A percentile compares a stretch with the other conserved stretches of the same genome.
phyloP scores from a whole-genome alignment of 257 asterid species.

The Gynochthodes officinalis region DNA sequence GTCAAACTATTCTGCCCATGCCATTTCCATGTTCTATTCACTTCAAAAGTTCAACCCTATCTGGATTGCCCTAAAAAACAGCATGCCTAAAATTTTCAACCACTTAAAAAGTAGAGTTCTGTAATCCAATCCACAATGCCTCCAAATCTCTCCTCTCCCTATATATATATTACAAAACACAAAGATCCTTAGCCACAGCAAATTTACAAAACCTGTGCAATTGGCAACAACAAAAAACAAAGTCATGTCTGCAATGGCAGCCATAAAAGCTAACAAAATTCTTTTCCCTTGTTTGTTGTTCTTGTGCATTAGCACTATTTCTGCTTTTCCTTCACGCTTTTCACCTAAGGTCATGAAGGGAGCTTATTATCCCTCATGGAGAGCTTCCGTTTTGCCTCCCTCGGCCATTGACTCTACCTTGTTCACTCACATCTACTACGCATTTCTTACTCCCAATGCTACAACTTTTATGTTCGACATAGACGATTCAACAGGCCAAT shows the following conservation, averaged over 20 bases:
- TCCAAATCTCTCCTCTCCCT: not conserved
- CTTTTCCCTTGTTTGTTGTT: not conserved
- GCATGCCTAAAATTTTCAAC: not conserved
- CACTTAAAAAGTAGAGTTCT: not conserved
- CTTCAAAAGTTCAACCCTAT: not conserved
- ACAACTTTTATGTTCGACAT: constrained; percentile 46
- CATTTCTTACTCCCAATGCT: constrained; percentile 52
- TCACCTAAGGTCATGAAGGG: constrained; percentile 46
- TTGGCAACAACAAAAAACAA: not conserved
- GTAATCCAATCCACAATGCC: not conserved
- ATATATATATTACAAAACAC: not conserved
- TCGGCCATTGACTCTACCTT: constrained; percentile 53
- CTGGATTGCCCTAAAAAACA: not conserved
- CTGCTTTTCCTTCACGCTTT: not conserved
- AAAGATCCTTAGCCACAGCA: not conserved
- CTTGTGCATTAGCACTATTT: not conserved
- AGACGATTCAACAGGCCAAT: constrained; percentile 29
- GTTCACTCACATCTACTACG: constrained; percentile 69
- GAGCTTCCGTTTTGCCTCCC: constrained; percentile 24
- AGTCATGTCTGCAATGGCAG: not conserved
- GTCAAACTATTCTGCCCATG: not conserved
- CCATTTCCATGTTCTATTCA: not conserved
- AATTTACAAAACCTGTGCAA: not conserved
- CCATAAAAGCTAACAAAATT: not conserved
- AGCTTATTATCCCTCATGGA: constrained; percentile 64